A percentile compares a stretch with the other conserved stretches of the same genome.
Evolutionary conservation across 2,329 filamentous ascomycete genomes (phyloP).

Genomic region (Xylaria sp.): DNA sequence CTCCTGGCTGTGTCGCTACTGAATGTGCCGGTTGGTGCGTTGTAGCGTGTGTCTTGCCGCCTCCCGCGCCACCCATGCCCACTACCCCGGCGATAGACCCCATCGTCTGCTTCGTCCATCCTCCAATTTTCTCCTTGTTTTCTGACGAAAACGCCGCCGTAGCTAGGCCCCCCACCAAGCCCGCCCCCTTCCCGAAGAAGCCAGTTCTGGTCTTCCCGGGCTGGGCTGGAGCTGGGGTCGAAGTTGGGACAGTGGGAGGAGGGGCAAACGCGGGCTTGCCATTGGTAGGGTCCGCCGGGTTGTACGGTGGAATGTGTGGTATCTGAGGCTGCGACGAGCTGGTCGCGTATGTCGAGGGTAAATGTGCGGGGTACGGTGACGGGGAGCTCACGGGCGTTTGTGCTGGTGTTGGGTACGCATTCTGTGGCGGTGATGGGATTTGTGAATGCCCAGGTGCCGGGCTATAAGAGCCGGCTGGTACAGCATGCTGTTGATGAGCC

Average conservation of each 20-base stretch:
- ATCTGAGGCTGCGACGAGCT: background rate
- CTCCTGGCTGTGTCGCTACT: background rate
- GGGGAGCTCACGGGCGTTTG: constrained; percentile 21
- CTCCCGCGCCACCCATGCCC: constrained; percentile 1
- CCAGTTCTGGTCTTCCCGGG: constrained; percentile 17
- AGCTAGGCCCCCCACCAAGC: constrained; percentile 18
- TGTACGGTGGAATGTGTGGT: constrained; percentile 17
- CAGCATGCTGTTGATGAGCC: constrained; percentile 6
- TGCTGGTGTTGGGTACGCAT: constrained; percentile 17
- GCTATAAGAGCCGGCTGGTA: constrained; percentile 4
- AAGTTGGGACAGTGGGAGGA: constrained; percentile 8
- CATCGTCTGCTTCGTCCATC: constrained; percentile 30
- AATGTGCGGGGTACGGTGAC: constrained; percentile 7
- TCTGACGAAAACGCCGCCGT: constrained; percentile 14
- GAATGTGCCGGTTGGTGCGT: constrained; percentile 3
- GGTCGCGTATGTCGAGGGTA: constrained; percentile 1
- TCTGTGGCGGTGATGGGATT: background rate
- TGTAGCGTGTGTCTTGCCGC: constrained; percentile 3
- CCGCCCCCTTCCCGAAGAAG: constrained; percentile 25
- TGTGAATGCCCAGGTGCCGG: background rate
- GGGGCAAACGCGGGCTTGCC: constrained; percentile 16
- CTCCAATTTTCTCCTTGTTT: constrained; percentile 26
- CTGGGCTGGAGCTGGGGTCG: background rate
- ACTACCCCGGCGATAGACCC: constrained; percentile 16
- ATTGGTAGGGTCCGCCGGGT: constrained; percentile 13